Percentiles rank a stretch among this genome's conserved stretches.
phyloP scores from a whole-genome alignment of 805 yeast genomes.

The Myxozyma udenii region DNA sequence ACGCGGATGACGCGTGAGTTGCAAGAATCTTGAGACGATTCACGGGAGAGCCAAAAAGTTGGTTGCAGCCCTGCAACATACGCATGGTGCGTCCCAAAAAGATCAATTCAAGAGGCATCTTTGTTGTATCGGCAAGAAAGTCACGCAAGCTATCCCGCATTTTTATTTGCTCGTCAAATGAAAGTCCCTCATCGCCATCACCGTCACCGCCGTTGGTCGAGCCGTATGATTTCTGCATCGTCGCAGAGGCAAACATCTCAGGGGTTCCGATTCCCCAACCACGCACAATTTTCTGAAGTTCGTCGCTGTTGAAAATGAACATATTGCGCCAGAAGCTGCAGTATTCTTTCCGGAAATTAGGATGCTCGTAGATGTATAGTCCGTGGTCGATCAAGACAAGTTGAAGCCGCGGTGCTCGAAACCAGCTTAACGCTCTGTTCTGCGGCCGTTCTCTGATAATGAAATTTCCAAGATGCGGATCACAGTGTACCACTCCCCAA shows the following conservation, averaged over 20 bases:
- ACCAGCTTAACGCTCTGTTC: no score
- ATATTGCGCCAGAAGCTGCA: conserved; percentile 61
- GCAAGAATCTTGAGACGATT: conserved; percentile 66
- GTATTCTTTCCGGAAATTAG: conserved; percentile 54
- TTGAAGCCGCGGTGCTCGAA: conserved; percentile 41
- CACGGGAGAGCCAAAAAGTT: conserved; percentile 66
- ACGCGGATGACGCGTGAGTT: conserved; percentile 45
- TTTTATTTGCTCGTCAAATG: conserved; percentile 45
- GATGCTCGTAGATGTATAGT: conserved; percentile 55
- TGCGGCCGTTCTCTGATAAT: conserved; percentile 46
- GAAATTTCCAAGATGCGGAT: conserved; percentile 80
- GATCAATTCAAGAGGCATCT: conserved; percentile 63
- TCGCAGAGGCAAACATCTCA: conserved; percentile 58
- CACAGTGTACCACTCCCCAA: conserved; percentile 70
- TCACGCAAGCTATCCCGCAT: conserved; percentile 50
- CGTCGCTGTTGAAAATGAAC: conserved; percentile 51
- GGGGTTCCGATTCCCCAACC: conserved; percentile 70
- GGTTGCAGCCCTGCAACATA: conserved; percentile 68
- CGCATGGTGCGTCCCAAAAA: conserved; percentile 70
- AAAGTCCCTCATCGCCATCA: conserved; percentile 23
- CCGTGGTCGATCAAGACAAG: conserved; percentile 72
- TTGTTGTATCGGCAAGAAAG: conserved; percentile 59
- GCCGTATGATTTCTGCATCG: conserved; percentile 51
- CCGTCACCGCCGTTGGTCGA: no score
- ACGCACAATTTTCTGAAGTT: conserved; percentile 48